Base-by-base conservation (phyloP, 2,329 filamentous ascomycete genomes). In the Tympanopsis confertula region DNA sequence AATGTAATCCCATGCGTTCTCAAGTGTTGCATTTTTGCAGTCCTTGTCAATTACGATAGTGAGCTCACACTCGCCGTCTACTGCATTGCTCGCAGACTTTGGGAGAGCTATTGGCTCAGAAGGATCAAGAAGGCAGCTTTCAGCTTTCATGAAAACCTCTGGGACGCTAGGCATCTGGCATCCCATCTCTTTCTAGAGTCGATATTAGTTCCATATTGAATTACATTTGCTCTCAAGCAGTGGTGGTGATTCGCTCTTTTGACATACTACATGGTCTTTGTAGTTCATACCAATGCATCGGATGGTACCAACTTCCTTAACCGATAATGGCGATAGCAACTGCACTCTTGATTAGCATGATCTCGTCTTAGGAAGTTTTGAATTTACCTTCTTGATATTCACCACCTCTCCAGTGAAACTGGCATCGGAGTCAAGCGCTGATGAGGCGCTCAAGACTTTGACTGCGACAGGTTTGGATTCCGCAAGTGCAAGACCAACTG, bases 41-140 rank as follows among this genome's bases (percentile, higher is more conserved):
- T 62, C 56, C 20, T 57, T 56, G 7, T 62, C 62, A 13, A 72
- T 64, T 5, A 72, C 56, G 42, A 71, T 58, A 13, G 60, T 60
- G 43, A 74, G 54, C 48, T 73, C 63, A 5, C 67, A 62, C 46
- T 73, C 61, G 46, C 66, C 65, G 48, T 73, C 63, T 38, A 63
- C 61, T 28, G 61, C 57, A 41, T 61, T 59, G 14, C 63, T 56
- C 0, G 66, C 65, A 33, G 60, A 58, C 38, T 63, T 63, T 1
- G 68, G 66, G 14, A 71, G 56, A 13, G 63, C 44, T 1, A 62
- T 60, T 5, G 63, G 56, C 3, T 59, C 53, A 3, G 53, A 62
- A 0, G 63, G 63, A 41, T 63, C 58, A 3, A 54, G 50, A 14
- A 68, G 51, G 3, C 60, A 48, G 4, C 57, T 58, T 2, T 53